phyloP scores from a whole-genome alignment of 305 asterid species.

The Solanum chacoense region DNA sequence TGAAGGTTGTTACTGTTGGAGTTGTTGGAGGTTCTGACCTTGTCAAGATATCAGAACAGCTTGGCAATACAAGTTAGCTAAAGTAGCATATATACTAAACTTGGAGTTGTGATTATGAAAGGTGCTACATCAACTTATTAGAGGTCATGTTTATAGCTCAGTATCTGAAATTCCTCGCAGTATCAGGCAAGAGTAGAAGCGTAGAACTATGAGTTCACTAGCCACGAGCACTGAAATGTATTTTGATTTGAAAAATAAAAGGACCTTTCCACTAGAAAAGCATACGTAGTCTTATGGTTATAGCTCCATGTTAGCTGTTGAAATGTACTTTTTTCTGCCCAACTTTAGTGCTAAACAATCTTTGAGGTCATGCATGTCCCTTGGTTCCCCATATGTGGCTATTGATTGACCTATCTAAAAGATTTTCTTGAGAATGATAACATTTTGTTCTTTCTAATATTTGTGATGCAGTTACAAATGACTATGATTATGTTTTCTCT shows the following conservation, averaged over 20 bases:
- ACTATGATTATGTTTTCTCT: too few relatives aligned
- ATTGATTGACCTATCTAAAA: too few relatives aligned
- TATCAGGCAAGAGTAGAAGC: background rate
- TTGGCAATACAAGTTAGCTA: constrained; percentile 57
- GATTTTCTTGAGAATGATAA: too few relatives aligned
- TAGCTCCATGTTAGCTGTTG: background rate
- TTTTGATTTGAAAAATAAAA: background rate
- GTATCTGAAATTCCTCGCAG: background rate
- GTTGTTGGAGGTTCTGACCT: constrained; percentile 99
- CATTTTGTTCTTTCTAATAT: too few relatives aligned
- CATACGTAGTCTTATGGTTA: background rate
- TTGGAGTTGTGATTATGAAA: background rate
- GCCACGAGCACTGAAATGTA: background rate
- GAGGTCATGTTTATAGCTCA: background rate
- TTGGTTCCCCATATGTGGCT: too few relatives aligned
- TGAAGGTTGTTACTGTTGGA: constrained; percentile 72
- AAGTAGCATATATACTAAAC: background rate
- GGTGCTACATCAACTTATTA: background rate
- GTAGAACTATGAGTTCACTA: background rate
- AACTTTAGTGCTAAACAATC: background rate
- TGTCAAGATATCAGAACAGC: constrained; percentile 90
- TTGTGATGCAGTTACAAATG: too few relatives aligned
- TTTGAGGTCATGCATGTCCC: background rate
- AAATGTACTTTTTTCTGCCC: background rate
- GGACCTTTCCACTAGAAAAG: background rate